A percentile compares a stretch with the other conserved stretches of the same genome.
Conservation (phyloP, 2,329 filamentous ascomycete species). For the Orbilia javanica region DNA sequence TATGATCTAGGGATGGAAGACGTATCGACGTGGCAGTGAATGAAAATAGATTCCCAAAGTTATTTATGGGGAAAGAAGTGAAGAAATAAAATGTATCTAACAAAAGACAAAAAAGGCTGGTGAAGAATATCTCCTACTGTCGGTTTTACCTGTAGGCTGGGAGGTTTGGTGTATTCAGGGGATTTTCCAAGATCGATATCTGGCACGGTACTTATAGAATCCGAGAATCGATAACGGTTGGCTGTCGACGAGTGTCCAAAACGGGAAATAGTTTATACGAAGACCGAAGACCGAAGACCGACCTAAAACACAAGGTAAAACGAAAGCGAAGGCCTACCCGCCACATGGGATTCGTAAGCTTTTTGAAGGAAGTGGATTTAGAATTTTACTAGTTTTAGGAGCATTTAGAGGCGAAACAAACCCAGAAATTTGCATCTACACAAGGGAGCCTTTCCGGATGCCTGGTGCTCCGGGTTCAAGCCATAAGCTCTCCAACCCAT, state of each 20-base stretch:
- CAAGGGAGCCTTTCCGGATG: conserved; percentile 10
- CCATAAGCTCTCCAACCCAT: too few species aligned
- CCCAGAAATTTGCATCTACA: neutral
- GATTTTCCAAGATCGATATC: neutral
- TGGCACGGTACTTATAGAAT: conserved; percentile 21
- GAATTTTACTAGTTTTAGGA: neutral
- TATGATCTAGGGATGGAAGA: neutral
- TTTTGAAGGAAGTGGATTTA: conserved; percentile 3
- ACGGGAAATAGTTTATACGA: conserved; percentile 45
- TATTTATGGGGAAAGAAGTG: too few species aligned
- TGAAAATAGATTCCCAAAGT: neutral
- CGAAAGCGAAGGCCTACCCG: conserved; percentile 22
- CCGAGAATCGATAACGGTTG: conserved; percentile 5
- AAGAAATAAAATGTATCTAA: too few species aligned
- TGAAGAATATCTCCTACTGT: too few species aligned
- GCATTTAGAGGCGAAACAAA: conserved; percentile 14
- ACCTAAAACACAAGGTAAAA: conserved; percentile 24
- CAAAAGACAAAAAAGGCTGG: too few species aligned
- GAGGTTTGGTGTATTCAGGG: neutral
- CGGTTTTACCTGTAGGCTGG: neutral
- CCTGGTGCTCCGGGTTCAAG: neutral
- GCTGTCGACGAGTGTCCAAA: conserved; percentile 18
- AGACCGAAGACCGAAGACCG: conserved; percentile 22
- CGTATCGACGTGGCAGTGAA: neutral
- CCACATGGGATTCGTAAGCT: conserved; percentile 38